Conservation (phyloP, 2,329 filamentous ascomycete species). For the Hypoxylon sp. region DNA sequence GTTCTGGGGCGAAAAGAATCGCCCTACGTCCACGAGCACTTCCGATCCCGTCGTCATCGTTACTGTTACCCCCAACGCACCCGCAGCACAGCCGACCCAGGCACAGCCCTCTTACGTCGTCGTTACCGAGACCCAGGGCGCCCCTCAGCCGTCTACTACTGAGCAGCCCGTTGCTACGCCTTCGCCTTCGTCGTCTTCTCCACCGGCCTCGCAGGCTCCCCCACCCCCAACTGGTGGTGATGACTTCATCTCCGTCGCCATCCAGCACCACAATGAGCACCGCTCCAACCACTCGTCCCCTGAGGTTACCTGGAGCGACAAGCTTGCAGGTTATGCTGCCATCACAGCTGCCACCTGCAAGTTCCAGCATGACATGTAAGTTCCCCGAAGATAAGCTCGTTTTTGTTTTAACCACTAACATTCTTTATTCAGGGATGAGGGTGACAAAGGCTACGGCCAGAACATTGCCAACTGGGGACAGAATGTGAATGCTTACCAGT, state of each 20-base stretch:
- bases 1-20: constrained; percentile 34
- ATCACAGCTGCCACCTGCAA: constrained; percentile 74
- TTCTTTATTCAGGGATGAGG: constrained; percentile 62
- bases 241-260: constrained; percentile 56
- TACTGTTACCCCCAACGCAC: constrained; percentile 41
- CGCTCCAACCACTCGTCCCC: constrained; percentile 82
- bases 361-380: constrained; percentile 83
- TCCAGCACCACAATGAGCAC: constrained; percentile 87
- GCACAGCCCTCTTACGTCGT: constrained; percentile 26
- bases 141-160: constrained; percentile 20
- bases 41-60: constrained; percentile 35
- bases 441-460: constrained; percentile 82
- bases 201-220: constrained; percentile 18
- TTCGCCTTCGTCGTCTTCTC: constrained; percentile 6
- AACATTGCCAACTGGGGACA: constrained; percentile 80
- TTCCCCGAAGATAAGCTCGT: constrained; percentile 35
- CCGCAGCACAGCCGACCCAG: constrained; percentile 17
- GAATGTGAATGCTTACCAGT: constrained; percentile 55
- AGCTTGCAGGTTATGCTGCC: constrained; percentile 73
- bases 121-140: constrained; percentile 37
- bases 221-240: constrained; percentile 43
- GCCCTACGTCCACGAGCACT: constrained; percentile 7
- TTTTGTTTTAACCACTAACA: constrained; percentile 50
- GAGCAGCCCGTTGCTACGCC: constrained; percentile 1
- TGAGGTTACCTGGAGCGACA: constrained; percentile 73